Evolutionary conservation across 805 yeast species (phyloP).

Genomic region (Saturnispora gosingensis): DNA sequence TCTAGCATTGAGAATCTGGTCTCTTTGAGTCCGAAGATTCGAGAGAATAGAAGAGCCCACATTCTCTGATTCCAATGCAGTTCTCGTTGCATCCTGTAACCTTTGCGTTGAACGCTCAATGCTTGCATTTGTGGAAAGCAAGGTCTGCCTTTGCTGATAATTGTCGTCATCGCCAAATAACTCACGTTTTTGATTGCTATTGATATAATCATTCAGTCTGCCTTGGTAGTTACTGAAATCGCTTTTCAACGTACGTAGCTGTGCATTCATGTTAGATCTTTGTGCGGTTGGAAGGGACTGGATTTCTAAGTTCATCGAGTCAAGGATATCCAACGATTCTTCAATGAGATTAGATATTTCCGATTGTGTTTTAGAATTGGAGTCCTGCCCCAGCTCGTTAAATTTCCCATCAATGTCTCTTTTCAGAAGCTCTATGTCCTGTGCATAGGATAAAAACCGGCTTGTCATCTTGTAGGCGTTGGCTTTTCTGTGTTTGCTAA

Average conservation of each 20-base stretch:
- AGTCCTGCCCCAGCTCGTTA: not conserved
- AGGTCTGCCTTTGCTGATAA: conserved; percentile 64
- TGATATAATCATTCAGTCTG: conserved; percentile 46
- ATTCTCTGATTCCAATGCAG: conserved; percentile 86
- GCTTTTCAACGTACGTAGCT: conserved; percentile 60
- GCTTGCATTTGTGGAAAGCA: conserved; percentile 68
- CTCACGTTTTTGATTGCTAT: conserved; percentile 61
- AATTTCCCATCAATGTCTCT: conserved; percentile 3
- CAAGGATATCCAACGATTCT: conserved; percentile 71
- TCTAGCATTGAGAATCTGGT: conserved; percentile 79
- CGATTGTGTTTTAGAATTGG: not conserved
- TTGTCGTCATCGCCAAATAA: conserved; percentile 42
- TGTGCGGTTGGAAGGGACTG: conserved; percentile 70
- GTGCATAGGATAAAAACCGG: conserved; percentile 5
- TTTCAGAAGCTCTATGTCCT: conserved; percentile 3
- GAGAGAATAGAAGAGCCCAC: conserved; percentile 86
- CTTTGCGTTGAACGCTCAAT: conserved; percentile 78
- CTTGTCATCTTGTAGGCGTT: not conserved
- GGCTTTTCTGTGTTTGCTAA: not conserved
- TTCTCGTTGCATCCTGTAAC: conserved; percentile 75
- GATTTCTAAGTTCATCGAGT: conserved; percentile 82
- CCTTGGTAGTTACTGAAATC: conserved; percentile 50
- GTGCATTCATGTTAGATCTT: conserved; percentile 64
- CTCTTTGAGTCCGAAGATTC: conserved; percentile 87
- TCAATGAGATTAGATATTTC: conserved; percentile 36